Evolutionary conservation across 306 rosid species (phyloP).

Genomic region (Prunus salicina): DNA sequence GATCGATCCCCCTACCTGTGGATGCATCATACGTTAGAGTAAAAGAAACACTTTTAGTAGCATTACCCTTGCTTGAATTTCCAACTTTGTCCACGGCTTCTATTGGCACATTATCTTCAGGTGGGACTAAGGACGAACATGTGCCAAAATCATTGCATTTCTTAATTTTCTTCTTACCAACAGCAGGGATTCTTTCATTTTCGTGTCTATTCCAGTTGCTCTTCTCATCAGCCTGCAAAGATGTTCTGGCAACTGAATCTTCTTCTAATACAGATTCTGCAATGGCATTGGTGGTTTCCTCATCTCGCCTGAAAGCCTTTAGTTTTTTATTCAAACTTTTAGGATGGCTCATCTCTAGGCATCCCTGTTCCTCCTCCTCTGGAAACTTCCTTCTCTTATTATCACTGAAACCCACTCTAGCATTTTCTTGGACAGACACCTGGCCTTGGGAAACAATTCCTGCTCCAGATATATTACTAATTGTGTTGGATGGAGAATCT

Average conservation of each 20-base stretch:
- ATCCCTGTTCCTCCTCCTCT: slow-evolving; percentile 45
- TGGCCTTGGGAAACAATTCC: slow-evolving; percentile 44
- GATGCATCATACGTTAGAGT: slow-evolving; percentile 31
- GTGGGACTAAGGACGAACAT: slow-evolving; percentile 38
- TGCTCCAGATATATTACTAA: slow-evolving; percentile 40
- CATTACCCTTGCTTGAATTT: slow-evolving; percentile 29
- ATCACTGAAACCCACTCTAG: slow-evolving; percentile 31
- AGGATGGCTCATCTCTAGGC: slow-evolving; percentile 31
- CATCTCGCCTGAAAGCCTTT: slow-evolving; percentile 35
- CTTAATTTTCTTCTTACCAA: slow-evolving; percentile 59
- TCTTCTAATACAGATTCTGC: slow-evolving; percentile 36
- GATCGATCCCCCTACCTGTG: slow-evolving; percentile 35
- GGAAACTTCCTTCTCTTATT: slow-evolving; percentile 62
- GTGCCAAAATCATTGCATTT: slow-evolving; percentile 41
- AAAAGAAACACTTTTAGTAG: slow-evolving; percentile 31
- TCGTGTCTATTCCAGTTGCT: slow-evolving; percentile 36
- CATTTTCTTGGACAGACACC: slow-evolving; percentile 47
- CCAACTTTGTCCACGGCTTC: slow-evolving; percentile 35
- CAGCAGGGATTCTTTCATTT: slow-evolving; percentile 40
- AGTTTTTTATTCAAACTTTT: slow-evolving; percentile 32
- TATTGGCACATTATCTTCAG: slow-evolving; percentile 28
- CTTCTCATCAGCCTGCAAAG: slow-evolving; percentile 38
- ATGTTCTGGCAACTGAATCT: slow-evolving; percentile 31
- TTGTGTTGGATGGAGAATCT: slow-evolving; percentile 43
- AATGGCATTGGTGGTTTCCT: slow-evolving; percentile 29